A percentile compares a stretch with the other conserved stretches of the same genome.
Conservation (phyloP, 176 grass and related monocot genomes). For the Lolium perenne region DNA sequence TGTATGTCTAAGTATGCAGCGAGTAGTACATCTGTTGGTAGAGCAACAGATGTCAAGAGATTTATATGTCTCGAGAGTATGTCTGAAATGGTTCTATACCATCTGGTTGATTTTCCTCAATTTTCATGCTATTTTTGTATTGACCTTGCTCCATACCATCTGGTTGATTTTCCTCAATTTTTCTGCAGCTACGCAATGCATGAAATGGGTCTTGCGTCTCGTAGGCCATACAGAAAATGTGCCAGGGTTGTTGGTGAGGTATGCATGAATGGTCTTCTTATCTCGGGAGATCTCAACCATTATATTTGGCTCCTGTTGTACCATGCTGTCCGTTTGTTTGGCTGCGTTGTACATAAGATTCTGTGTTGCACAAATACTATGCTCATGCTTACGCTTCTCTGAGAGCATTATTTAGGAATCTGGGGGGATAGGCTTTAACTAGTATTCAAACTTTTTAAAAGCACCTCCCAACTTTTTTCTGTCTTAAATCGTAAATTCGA, state of each 20-base stretch:
- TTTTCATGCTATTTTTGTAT: constrained; percentile 26
- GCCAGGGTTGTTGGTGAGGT: constrained; percentile 98
- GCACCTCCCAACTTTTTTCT: not conserved
- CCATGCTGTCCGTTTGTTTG: not conserved
- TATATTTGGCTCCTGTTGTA: constrained; percentile 11
- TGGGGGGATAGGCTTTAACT: not conserved
- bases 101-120: not conserved
- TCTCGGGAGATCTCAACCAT: constrained; percentile 15
- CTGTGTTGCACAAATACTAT: not conserved
- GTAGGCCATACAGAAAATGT: constrained; percentile 92
- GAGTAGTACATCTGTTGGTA: not conserved
- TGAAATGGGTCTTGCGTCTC: constrained; percentile 94
- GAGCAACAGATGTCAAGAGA: too few species aligned
- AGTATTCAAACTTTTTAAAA: not conserved
- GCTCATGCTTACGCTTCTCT: not conserved
- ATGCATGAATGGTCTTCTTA: constrained; percentile 39
- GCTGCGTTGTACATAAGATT: not conserved
- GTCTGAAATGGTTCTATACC: not conserved
- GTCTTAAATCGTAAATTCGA: constrained; percentile 14
- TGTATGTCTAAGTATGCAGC: not conserved
- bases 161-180: constrained; percentile 31
- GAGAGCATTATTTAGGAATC: not conserved
- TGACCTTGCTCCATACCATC: constrained; percentile 32
- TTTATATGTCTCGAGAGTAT: too few species aligned
- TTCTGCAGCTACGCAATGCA: constrained; percentile 87